These are phyloP conservation scores for Tuber aestivum DNA, from an alignment of 495 filamentous ascomycete species.

Conservation along the genomic window DNA sequence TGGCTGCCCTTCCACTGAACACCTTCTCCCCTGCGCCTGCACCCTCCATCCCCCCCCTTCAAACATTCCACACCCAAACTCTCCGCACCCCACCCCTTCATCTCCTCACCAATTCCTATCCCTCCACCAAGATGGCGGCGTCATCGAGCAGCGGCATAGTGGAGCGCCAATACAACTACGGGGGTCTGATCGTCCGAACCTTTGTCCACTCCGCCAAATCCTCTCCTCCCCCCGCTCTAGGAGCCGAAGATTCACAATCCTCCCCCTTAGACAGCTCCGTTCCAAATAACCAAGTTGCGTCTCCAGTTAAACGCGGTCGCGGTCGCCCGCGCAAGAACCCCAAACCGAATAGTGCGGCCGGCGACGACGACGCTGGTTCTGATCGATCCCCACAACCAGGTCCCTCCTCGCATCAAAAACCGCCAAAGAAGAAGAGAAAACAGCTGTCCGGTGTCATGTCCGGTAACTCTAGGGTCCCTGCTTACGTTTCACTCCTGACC, in stretches of 20 bases:
- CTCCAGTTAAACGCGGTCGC: constrained; percentile 3
- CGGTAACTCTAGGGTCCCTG: constrained; percentile 6
- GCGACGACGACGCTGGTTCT: background rate
- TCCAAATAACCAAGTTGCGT: background rate
- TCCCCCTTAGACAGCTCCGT: background rate
- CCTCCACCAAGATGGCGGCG: background rate
- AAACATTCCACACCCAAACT: background rate
- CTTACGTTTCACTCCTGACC: constrained; percentile 3
- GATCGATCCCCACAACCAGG: background rate
- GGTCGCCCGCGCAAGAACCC: background rate
- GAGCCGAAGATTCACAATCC: constrained; percentile 1
- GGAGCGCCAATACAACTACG: constrained; percentile 30
- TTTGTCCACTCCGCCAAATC: constrained; percentile 20
- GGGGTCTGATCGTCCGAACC: constrained; percentile 30
- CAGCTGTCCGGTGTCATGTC: background rate
- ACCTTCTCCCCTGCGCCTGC: constrained; percentile 1
- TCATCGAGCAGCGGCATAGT: constrained; percentile 13
- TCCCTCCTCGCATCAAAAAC: background rate
- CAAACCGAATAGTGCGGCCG: background rate
- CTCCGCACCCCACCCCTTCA: background rate
- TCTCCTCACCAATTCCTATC: background rate
- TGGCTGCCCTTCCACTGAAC: background rate
- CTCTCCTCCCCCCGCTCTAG: background rate
- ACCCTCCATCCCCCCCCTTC: background rate
- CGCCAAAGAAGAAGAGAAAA: background rate